Evolutionary conservation across 106 monocot species (phyloP).

Genomic region (Dendrobium huoshanense): DNA sequence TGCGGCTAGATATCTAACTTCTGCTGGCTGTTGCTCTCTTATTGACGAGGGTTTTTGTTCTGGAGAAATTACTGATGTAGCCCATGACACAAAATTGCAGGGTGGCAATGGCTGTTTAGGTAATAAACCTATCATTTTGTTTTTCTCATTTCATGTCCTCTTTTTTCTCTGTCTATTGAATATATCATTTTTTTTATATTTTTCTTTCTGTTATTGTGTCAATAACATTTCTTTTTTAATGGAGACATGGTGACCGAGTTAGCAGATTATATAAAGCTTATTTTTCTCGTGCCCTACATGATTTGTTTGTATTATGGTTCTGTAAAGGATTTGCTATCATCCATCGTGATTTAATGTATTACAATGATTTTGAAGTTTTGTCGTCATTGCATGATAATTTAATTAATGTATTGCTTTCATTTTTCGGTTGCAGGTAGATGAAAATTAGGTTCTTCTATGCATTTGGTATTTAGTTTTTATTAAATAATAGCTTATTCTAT

Average conservation of each 20-base stretch:
- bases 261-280: not conserved
- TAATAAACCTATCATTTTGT: conserved; percentile 3
- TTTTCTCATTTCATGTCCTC: not conserved
- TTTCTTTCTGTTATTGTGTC: not conserved
- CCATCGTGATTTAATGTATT: not conserved
- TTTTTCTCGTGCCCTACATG: not conserved
- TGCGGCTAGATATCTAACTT: conserved; percentile 49
- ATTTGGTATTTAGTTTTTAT: too few relatives aligned
- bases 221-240: not conserved
- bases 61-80: conserved; percentile 17
- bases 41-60: conserved; percentile 16
- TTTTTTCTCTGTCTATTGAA: not conserved
- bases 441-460: too few relatives aligned
- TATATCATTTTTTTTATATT: not conserved
- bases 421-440: too few relatives aligned
- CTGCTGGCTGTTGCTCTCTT: conserved; percentile 44
- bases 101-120: not conserved
- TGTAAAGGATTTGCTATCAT: not conserved
- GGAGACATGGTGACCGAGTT: not conserved
- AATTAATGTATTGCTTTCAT: not conserved
- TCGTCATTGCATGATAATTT: not conserved
- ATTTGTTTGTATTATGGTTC: not conserved
- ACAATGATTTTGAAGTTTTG: not conserved
- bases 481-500: too few relatives aligned
- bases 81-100: conserved; percentile 7